Conservation (phyloP, 495 filamentous ascomycete genomes). For the Annulohypoxylon maeteangense region DNA sequence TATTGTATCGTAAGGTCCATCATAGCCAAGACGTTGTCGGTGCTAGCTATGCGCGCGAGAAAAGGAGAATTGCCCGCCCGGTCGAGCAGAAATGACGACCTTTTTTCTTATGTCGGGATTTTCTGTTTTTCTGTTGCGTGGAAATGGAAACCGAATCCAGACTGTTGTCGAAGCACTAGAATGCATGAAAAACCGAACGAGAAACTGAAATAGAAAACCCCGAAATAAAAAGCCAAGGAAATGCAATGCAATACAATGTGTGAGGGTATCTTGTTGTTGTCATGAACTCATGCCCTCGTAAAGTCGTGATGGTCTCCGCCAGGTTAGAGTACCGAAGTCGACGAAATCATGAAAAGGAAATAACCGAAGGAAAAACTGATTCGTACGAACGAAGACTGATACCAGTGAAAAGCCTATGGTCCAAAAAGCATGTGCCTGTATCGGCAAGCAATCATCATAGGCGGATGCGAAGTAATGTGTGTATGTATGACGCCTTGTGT, state of each 20-base stretch:
- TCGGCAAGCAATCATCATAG: background rate
- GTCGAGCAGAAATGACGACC: background rate
- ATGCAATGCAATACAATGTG: background rate
- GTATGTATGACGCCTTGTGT: background rate
- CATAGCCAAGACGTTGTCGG: slow-evolving; percentile 21
- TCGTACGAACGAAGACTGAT: background rate
- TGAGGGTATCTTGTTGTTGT: background rate
- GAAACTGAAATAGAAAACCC: background rate
- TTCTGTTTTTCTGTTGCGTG: background rate
- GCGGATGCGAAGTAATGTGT: background rate
- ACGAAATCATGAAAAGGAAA: background rate
- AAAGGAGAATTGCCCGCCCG: slow-evolving; percentile 20
- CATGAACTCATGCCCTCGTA: background rate
- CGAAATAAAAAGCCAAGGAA: background rate
- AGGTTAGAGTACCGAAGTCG: background rate
- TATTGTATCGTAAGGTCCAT: background rate
- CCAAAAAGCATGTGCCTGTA: background rate
- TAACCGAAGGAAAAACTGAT: background rate
- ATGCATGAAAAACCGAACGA: background rate
- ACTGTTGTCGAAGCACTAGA: background rate
- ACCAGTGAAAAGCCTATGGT: slow-evolving; percentile 21
- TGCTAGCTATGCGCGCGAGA: slow-evolving; percentile 23
- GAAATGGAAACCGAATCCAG: background rate
- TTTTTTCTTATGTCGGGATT: slow-evolving; percentile 25
- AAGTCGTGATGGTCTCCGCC: background rate